phyloP scores from a whole-genome alignment of 2,329 filamentous ascomycete species.

The Phialemonium atrogriseum region DNA sequence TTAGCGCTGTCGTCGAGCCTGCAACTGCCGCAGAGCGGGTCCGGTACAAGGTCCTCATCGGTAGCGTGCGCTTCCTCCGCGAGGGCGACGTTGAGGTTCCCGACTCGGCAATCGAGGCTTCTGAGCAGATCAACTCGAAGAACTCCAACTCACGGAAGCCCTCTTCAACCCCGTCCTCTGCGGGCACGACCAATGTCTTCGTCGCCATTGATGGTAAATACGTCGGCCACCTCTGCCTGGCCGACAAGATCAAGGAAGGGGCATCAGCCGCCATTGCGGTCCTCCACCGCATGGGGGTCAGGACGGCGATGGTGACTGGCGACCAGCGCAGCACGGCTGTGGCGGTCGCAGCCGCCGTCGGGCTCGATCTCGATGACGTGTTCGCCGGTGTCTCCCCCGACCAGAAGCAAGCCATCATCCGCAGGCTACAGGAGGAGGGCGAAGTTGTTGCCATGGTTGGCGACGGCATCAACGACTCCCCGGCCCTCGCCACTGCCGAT shows the following conservation, averaged over 20 bases:
- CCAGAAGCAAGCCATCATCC: slow-evolving; percentile 83
- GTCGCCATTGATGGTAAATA: slow-evolving; percentile 78
- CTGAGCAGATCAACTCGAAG: slow-evolving; percentile 47
- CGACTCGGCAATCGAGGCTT: slow-evolving; percentile 52
- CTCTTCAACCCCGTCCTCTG: slow-evolving; percentile 28
- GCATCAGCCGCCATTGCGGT: slow-evolving; percentile 75
- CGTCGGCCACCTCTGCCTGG: slow-evolving; percentile 72
- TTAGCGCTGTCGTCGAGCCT: slow-evolving; percentile 75
- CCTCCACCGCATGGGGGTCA: slow-evolving; percentile 75
- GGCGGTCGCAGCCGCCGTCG: slow-evolving; percentile 74
- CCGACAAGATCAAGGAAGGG: slow-evolving; percentile 85
- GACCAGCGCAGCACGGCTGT: slow-evolving; percentile 80
- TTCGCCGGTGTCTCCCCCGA: slow-evolving; percentile 83
- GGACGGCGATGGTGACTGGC: slow-evolving; percentile 86
- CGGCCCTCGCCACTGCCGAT: slow-evolving; percentile 84
- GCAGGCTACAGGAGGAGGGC: slow-evolving; percentile 63
- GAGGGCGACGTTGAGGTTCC: slow-evolving; percentile 63
- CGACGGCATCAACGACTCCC: slow-evolving; percentile 97
- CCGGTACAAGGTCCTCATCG: slow-evolving; percentile 73
- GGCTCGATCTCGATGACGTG: slow-evolving; percentile 68
- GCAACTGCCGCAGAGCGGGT: slow-evolving; percentile 56
- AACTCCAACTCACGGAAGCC: slow-evolving; percentile 21
- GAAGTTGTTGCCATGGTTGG: slow-evolving; percentile 92
- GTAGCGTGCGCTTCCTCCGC: slow-evolving; percentile 70
- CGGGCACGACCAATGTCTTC: slow-evolving; percentile 85